phyloP scores from a whole-genome alignment of 2,329 filamentous ascomycete species.

The Aplosporella prunicola region DNA sequence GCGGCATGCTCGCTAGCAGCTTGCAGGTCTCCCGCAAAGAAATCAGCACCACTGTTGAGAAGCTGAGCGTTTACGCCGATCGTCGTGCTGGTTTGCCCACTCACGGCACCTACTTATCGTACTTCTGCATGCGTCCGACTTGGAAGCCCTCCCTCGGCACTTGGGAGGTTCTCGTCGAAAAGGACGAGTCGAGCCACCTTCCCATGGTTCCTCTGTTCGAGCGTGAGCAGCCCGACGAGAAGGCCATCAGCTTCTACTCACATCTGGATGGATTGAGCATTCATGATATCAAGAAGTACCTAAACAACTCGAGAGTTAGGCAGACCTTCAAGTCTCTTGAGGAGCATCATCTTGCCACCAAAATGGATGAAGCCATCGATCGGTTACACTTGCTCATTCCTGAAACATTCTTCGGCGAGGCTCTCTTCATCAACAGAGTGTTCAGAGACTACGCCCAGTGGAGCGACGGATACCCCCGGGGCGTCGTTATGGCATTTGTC shows the following conservation, averaged over 20 bases:
- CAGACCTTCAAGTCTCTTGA: too few relatives aligned
- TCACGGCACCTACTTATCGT: slow-evolving; percentile 15
- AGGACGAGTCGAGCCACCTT: slow-evolving; percentile 30
- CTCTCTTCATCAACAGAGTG: slow-evolving; percentile 34
- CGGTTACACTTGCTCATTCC: slow-evolving; percentile 26
- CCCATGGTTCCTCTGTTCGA: slow-evolving; percentile 39
- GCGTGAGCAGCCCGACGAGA: slow-evolving; percentile 22
- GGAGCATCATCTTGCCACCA: slow-evolving; percentile 28
- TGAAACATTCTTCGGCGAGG: slow-evolving; percentile 32
- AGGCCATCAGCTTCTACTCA: slow-evolving; percentile 22
- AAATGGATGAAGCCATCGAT: slow-evolving; percentile 23
- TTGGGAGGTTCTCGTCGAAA: slow-evolving; percentile 37
- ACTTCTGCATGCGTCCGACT: slow-evolving; percentile 31
- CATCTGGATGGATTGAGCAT: slow-evolving; percentile 15
- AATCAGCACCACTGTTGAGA: slow-evolving; percentile 51
- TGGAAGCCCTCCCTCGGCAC: slow-evolving; percentile 31
- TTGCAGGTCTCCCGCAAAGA: slow-evolving; percentile 62
- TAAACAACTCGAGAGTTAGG: too few relatives aligned
- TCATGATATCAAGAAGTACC: slow-evolving; percentile 15
- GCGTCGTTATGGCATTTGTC: slow-evolving; percentile 37
- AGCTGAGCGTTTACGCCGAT: slow-evolving; percentile 53
- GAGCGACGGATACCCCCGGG: slow-evolving; percentile 19
- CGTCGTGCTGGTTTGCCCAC: slow-evolving; percentile 30
- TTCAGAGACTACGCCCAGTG: slow-evolving; percentile 22
- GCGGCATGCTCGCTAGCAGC: slow-evolving; percentile 56